Evolutionary conservation across 2,329 filamentous ascomycete species (phyloP).

Genomic region (Aspergillus neotritici): DNA sequence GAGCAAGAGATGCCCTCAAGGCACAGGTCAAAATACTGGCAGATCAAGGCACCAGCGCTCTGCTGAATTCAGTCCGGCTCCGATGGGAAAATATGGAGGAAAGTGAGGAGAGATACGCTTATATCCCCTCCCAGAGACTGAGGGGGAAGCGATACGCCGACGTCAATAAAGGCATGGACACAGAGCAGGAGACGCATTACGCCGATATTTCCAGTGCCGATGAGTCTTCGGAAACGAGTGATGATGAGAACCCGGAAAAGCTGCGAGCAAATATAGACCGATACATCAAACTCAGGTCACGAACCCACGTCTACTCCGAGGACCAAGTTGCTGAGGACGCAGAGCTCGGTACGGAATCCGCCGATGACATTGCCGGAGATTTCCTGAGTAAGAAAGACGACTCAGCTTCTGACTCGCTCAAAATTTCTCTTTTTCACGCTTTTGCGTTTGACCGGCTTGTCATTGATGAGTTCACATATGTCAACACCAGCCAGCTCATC

Average conservation of each 20-base stretch:
- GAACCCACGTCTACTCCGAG: background rate
- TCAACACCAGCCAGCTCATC: conserved; percentile 39
- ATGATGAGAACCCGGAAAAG: conserved; percentile 6
- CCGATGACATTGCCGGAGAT: background rate
- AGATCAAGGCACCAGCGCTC: conserved; percentile 22
- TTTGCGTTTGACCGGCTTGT: conserved; percentile 58
- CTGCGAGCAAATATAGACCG: conserved; percentile 15
- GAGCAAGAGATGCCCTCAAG: conserved; percentile 39
- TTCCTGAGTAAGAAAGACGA: background rate
- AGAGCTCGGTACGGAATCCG: background rate
- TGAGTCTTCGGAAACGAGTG: conserved; percentile 10
- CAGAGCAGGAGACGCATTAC: conserved; percentile 3
- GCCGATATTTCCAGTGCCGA: conserved; percentile 15
- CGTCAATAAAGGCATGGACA: conserved; percentile 7
- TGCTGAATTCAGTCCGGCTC: conserved; percentile 27
- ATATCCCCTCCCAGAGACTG: conserved; percentile 31
- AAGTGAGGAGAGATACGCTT: conserved; percentile 34
- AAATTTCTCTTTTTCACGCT: conserved; percentile 48
- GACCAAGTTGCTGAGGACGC: background rate
- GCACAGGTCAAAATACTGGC: conserved; percentile 37
- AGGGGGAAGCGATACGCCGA: conserved; percentile 24
- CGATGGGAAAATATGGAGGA: conserved; percentile 30
- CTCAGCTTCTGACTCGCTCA: conserved; percentile 22
- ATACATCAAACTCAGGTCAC: conserved; percentile 7
- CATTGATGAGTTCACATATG: conserved; percentile 61